Evolutionary conservation across 2,329 filamentous ascomycete species (phyloP).

Genomic region (Sporothrix sp.): DNA sequence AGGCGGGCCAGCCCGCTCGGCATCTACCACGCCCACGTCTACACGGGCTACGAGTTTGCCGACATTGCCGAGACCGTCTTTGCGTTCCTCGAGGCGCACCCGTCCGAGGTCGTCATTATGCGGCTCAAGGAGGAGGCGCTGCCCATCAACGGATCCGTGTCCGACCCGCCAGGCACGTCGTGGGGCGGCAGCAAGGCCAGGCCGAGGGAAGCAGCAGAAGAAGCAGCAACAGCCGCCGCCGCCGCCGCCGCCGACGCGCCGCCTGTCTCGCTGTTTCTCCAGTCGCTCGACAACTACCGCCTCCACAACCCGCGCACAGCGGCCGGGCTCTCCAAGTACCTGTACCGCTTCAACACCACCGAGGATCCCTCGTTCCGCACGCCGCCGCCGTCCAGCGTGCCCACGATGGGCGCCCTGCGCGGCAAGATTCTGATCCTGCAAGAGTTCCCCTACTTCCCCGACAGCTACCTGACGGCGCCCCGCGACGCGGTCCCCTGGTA

Average conservation of each 20-base stretch:
- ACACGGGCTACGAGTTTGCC: constrained; percentile 35
- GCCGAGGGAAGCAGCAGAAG: too few relatives aligned
- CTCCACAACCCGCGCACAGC: constrained; percentile 27
- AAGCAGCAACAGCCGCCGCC: too few relatives aligned
- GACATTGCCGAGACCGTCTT: constrained; percentile 36
- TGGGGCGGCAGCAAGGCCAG: neutral
- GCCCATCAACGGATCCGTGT: constrained; percentile 22
- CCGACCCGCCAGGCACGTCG: constrained; percentile 10
- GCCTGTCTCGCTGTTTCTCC: constrained; percentile 30
- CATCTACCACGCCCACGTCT: constrained; percentile 38
- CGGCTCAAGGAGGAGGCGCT: constrained; percentile 39
- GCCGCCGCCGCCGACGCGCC: too few relatives aligned
- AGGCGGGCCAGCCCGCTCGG: constrained; percentile 30
- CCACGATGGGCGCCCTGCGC: constrained; percentile 36
- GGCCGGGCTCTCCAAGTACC: constrained; percentile 27
- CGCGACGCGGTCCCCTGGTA: constrained; percentile 22
- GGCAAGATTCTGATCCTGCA: constrained; percentile 39
- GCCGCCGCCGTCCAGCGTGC: constrained; percentile 22
- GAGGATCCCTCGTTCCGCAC: constrained; percentile 21
- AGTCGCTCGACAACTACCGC: constrained; percentile 34
- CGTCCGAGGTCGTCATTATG: constrained; percentile 39
- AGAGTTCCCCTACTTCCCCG: constrained; percentile 30
- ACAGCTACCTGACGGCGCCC: constrained; percentile 1
- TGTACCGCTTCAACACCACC: constrained; percentile 22
- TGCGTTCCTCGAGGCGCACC: constrained; percentile 35